Base-by-base conservation (phyloP, 768 basidiomycete species). In the Dentipellis fragilis region DNA sequence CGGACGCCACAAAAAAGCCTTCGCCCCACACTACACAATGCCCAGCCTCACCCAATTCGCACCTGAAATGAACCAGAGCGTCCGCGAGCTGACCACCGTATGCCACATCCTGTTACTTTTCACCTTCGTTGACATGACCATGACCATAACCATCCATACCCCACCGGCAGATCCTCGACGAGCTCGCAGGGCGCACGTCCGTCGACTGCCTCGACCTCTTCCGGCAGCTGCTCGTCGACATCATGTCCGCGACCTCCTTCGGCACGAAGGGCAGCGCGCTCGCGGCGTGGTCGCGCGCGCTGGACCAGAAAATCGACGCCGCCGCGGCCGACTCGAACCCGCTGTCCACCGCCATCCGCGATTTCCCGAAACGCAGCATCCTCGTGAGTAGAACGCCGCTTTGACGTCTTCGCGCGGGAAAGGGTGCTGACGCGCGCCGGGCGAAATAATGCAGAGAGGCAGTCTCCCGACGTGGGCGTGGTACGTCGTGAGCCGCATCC, bases 161-260 rank as follows among this genome's bases (percentile, higher is more conserved):
- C n/a, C 29, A 6, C 46, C 42, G 37, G 10, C 40, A 89, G 87
- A 77, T 77, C 49, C 79, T 89, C 45, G 79, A 81, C 55, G 73
- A 72, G 29, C 70, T 80, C 50, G 72, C 74, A 45, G 81, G 83
- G 12, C 42, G 42, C 64, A 73, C 73, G 12, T 69, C 85, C 10
- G 64, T 89, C 52, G 84, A 89, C 65, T 85, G 85, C 66, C 75
- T 88, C 53, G 72, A 80, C 10, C 69, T 88, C 55, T 89, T 89
- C 70, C 82, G 85, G 62, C 83, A 89, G 67, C 75, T 85, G 55
- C 85, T 85, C 81, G 84, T 86, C 49, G 88, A 89, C 68, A 74
- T 85, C 52, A 77, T 85, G 55, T 80, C 84, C 51, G 75, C 78
- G 22, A 80, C 80, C 53, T 85, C 83, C 45, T 87, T 84, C 66